Conservation (phyloP, 2,329 filamentous ascomycete genomes). For the Cercospora citrullina region DNA sequence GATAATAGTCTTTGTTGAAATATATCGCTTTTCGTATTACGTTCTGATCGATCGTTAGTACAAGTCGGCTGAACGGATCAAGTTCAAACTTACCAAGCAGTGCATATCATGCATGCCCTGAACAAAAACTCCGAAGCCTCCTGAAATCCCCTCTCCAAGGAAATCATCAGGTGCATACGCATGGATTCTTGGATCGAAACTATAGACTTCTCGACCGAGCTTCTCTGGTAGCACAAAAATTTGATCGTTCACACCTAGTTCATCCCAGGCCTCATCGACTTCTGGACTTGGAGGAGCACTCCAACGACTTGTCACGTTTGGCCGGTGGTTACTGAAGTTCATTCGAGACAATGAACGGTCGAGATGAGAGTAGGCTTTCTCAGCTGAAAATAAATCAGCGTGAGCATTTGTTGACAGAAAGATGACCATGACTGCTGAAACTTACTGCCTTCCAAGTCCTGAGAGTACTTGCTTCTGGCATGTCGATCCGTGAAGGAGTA, state of each 20-base stretch:
- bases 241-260: constrained; percentile 13
- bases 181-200: constrained; percentile 13
- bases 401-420: neutral
- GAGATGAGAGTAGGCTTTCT: neutral
- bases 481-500: neutral
- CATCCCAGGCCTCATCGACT: constrained; percentile 19
- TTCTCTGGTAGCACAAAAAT: constrained; percentile 12
- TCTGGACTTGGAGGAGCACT: constrained; percentile 12
- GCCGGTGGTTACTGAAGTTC: constrained; percentile 16
- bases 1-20: constrained; percentile 16
- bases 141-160: neutral
- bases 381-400: neutral
- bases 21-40: constrained; percentile 8
- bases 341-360: neutral
- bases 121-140: constrained; percentile 8
- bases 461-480: neutral
- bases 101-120: constrained; percentile 16
- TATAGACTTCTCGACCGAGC: constrained; percentile 2
- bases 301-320: constrained; percentile 8
- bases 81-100: constrained; percentile 7
- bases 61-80: neutral
- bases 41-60: constrained; percentile 1
- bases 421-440: neutral
- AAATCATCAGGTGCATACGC: constrained; percentile 4
- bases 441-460: neutral